Percentiles rank a stretch among this genome's conserved stretches.
Conservation (phyloP, 2,329 filamentous ascomycete species). For the Trichoderma aggressivum region DNA sequence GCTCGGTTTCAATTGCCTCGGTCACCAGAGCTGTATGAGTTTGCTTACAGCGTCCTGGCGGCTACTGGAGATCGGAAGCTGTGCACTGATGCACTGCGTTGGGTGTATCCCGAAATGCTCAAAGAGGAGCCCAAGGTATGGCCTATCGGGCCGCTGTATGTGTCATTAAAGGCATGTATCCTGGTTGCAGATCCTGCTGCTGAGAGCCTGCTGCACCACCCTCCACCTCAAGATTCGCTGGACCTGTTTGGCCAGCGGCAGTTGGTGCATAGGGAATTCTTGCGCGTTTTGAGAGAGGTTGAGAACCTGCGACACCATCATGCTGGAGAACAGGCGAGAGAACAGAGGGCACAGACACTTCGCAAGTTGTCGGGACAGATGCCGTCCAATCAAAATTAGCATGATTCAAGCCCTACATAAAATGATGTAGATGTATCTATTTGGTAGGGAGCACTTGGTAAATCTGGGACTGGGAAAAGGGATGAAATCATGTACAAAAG, state of each 20-base stretch:
- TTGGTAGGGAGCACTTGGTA: neutral
- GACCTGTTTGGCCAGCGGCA: constrained; percentile 22
- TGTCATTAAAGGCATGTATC: constrained; percentile 53
- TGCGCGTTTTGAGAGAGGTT: constrained; percentile 32
- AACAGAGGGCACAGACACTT: constrained; percentile 20
- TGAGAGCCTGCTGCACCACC: constrained; percentile 29
- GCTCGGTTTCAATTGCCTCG: constrained; percentile 48
- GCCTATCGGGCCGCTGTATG: constrained; percentile 42
- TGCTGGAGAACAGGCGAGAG: constrained; percentile 17
- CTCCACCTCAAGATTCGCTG: constrained; percentile 13
- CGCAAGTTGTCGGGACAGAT: constrained; percentile 8
- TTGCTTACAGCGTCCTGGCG: constrained; percentile 50
- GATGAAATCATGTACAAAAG: neutral
- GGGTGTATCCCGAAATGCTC: constrained; percentile 57
- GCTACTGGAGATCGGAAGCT: constrained; percentile 39
- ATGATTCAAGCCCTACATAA: neutral
- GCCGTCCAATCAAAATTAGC: neutral
- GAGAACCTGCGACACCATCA: constrained; percentile 26
- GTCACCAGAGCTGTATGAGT: constrained; percentile 51
- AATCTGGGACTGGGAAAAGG: neutral
- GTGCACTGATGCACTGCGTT: constrained; percentile 49
- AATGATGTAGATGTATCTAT: neutral
- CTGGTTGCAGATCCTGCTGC: constrained; percentile 52
- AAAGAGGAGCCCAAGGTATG: constrained; percentile 50
- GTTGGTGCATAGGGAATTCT: constrained; percentile 32